These are phyloP conservation scores for Naganishia sp. DNA, from an alignment of 1,284 basidiomycete species.

Conservation along the genomic window DNA sequence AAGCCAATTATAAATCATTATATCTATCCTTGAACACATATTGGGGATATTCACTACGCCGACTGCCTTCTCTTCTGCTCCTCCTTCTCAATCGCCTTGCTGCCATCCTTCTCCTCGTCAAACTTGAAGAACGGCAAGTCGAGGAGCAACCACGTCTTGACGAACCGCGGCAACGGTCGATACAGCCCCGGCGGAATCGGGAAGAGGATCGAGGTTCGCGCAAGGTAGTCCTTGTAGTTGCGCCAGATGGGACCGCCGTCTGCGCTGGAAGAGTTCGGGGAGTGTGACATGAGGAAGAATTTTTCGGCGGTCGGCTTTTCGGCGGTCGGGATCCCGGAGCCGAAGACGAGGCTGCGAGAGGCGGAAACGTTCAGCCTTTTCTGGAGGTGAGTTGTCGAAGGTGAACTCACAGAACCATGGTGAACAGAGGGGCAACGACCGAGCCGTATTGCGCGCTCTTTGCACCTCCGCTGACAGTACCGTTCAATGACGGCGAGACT, in stretches of 20 bases:
- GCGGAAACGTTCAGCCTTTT: neutral
- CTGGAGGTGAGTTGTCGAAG: neutral
- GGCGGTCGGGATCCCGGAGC: conserved; percentile 69
- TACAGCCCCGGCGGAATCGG: conserved; percentile 67
- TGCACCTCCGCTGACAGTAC: conserved; percentile 55
- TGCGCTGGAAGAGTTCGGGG: conserved; percentile 30
- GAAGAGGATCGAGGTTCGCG: conserved; percentile 66
- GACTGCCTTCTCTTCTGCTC: conserved; percentile 36
- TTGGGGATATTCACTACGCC: neutral
- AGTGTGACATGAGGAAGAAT: conserved; percentile 64
- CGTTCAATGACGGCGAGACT: conserved; percentile 62
- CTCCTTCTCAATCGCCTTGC: conserved; percentile 56
- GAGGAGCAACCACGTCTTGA: conserved; percentile 65
- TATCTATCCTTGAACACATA: neutral
- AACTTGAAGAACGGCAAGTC: conserved; percentile 68
- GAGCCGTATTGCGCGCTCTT: conserved; percentile 63
- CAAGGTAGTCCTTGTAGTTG: conserved; percentile 62
- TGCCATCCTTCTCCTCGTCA: conserved; percentile 61
- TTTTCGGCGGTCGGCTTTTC: conserved; percentile 70
- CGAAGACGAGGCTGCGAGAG: conserved; percentile 62
- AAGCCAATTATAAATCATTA: neutral
- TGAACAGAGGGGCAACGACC: conserved; percentile 66
- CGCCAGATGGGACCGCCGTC: conserved; percentile 57
- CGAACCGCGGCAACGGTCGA: conserved; percentile 58
- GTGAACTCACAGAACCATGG: conserved; percentile 59